A percentile compares a stretch with the other conserved stretches of the same genome.
phyloP scores from a whole-genome alignment of 305 asterid genomes.

The Solanum chacoense region DNA sequence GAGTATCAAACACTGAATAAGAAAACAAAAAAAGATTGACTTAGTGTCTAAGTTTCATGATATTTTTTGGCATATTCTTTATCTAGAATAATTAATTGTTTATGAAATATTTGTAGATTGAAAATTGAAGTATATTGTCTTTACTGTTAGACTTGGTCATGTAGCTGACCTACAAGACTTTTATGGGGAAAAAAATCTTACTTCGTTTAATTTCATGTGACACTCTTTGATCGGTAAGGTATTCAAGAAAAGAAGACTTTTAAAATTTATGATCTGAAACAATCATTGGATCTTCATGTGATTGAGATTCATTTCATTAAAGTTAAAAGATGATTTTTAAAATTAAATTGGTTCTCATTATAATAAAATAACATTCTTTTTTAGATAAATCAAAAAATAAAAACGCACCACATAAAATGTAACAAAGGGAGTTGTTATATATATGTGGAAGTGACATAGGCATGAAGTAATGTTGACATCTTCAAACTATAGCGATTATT shows the following conservation, averaged over 20 bases:
- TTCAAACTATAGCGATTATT: not conserved
- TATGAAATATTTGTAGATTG: not conserved
- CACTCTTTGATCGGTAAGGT: accelerated
- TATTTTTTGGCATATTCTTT: not conserved
- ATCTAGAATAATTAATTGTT: not conserved
- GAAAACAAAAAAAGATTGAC: not conserved
- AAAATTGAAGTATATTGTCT: not conserved
- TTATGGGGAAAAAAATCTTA: no score
- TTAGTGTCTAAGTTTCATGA: not conserved
- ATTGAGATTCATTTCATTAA: not conserved
- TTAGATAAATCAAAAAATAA: no score
- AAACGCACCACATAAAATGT: not conserved
- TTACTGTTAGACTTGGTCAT: not conserved
- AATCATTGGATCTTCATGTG: not conserved
- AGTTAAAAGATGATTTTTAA: no score
- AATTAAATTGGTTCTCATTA: not conserved
- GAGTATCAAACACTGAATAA: accelerated
- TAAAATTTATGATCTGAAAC: no score
- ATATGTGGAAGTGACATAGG: not conserved
- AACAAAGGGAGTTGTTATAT: not conserved
- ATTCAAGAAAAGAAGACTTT: no score
- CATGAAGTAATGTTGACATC: not conserved
- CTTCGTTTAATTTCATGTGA: accelerated
- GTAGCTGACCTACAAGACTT: not conserved
- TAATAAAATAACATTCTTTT: no score